These are phyloP conservation scores for Anthracocystis panici-leucophaei DNA, from an alignment of 1,284 basidiomycete species.

Conservation along the genomic window DNA sequence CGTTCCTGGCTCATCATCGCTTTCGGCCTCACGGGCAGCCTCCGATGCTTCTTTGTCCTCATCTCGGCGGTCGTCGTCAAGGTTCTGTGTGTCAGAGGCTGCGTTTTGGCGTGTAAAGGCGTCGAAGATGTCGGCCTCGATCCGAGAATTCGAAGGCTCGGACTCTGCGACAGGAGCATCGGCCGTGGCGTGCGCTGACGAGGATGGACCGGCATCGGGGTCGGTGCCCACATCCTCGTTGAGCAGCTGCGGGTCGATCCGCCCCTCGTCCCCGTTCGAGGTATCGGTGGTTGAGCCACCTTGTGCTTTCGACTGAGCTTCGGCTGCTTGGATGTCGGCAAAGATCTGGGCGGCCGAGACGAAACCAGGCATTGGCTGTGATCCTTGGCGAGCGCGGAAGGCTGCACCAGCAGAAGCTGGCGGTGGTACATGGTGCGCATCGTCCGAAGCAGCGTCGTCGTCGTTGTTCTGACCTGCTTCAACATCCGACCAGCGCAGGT, in stretches of 20 bases:
- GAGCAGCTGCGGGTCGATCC: slow-evolving; percentile 37
- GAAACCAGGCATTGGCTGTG: slow-evolving; percentile 39
- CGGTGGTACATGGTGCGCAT: neutral
- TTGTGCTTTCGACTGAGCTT: neutral
- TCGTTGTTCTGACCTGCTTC: slow-evolving; percentile 12
- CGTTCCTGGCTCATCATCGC: neutral
- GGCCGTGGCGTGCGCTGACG: neutral
- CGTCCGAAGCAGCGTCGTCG: slow-evolving; percentile 1
- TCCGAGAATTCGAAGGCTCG: slow-evolving; percentile 4
- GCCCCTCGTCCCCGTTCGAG: neutral
- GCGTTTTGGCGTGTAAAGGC: slow-evolving; percentile 34
- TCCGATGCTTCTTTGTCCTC: neutral
- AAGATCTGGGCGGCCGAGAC: slow-evolving; percentile 39
- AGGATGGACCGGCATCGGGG: neutral
- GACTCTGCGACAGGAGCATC: neutral
- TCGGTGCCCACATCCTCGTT: neutral
- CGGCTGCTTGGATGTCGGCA: slow-evolving; percentile 23
- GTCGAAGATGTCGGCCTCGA: slow-evolving; percentile 31
- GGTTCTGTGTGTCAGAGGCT: slow-evolving; percentile 3
- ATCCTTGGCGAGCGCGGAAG: slow-evolving; percentile 30
- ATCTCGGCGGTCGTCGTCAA: neutral
- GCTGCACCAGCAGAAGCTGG: slow-evolving; percentile 9
- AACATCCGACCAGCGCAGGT: slow-evolving; percentile 42
- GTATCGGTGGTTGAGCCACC: neutral
- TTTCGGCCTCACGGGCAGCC: neutral